Evolutionary conservation across 208 protist genomes (phyloP), one percentile per base, ranked within the genome.

Genomic region (Trypanosoma cruzi): DNA sequence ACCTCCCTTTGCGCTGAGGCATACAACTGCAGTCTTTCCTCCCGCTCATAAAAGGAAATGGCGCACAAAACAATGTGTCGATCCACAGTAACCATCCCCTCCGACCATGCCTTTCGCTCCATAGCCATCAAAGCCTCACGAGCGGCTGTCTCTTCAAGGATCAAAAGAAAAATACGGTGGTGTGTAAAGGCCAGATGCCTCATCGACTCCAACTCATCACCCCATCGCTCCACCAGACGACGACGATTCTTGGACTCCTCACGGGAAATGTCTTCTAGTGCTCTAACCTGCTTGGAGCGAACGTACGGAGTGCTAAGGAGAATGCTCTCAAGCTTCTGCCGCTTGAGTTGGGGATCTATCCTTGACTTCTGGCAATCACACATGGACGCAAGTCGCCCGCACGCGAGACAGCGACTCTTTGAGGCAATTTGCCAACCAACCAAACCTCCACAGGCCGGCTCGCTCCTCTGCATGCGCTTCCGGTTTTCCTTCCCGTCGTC

Each of bases 231-330:
- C 0, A 75, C 55, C 1, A 91, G 40, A 37, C 72, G 75, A 48
- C 54, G 64, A n/a, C 88, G 85, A 22, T 80, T 81, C 28, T 75
- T 81, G 5, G 22, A 44, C 71, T 94, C 89, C 26, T 90, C 84
- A 31, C 65, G 58, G 34, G 69, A 70, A 18, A 81, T 55, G 10
- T 92, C 83, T 22, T 84, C 85, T 8, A 80, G 70, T 40, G 68
- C 61, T 46, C 82, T 87, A 20, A 80, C 46, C 8, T 87, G 62
- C 74, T 96, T 93, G 26, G 75, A 78, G 13, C 86, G 82, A 66
- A 83, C 90, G 71, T 90, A 91, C 18, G 85, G 90, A 6, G 90
- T 96, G 67, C 82, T 90, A 29, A 86, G 75, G 7, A 79, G 79
- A 10, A 92, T 72, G 32, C 29, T 79, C n/a, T 92, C 85, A 44